Base-by-base conservation (phyloP, 179 eudicot genomes). In the Spergularia azorica region DNA sequence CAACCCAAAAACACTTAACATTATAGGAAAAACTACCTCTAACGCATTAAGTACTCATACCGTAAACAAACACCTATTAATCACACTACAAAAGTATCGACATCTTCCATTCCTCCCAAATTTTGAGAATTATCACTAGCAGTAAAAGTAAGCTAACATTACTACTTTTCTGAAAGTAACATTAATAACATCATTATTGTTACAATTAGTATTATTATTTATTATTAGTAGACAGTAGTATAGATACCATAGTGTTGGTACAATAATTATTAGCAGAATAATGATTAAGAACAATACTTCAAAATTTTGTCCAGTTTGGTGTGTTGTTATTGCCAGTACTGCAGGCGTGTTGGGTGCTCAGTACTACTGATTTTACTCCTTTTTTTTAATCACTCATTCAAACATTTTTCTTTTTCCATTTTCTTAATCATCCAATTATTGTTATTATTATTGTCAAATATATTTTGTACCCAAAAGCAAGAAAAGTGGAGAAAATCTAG, bases 401-500 rank as follows among this genome's bases (percentile, higher is more conserved):
- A 3, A 16, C 15, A 39, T 65, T 38, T 65, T 65, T 10, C 50
- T 18, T 14, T 52, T 20, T 1, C 61, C 2, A 4, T 26, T 0
- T 18, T 20, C 18, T 10, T 62, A 5, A 41, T n/a, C 46, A 48
- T 26, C n/a, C 20, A 17, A 17, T 21, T 9, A 56, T 9, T 16
- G 9, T 15, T 26, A 26, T 26, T 26, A 26, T 21, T 21, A 7
- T 78, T 39, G 62, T 65, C 26, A 26, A 78, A 83, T 81, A 80
- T 26, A n/a, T 77, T 82, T 5, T 77, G 63, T 51, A 51, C 15
- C 62, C 80, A 79, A 86, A 86, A 79, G 84, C 86, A 61, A 86
- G 76, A 81, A 82, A 82, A 79, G 86, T 71, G 86, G 84, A 86
- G 89, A 84, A 87, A 86, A 89, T 89, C 95, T 88, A 86, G 89